phyloP scores from a whole-genome alignment of 495 filamentous ascomycete species.

The Hyaloscypha hepaticicola region DNA sequence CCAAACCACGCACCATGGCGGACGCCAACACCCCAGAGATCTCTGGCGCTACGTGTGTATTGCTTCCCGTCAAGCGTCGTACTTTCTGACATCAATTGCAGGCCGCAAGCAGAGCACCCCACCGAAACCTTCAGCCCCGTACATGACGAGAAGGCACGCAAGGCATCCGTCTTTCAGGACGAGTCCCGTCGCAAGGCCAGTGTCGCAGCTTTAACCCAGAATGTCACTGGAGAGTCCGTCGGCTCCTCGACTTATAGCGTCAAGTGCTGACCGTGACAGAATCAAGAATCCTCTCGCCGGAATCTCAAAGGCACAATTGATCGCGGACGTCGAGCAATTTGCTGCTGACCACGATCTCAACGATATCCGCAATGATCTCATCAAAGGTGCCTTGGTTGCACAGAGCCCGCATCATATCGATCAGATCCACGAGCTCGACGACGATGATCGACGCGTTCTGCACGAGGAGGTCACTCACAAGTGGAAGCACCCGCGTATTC shows the following conservation, averaged over 20 bases:
- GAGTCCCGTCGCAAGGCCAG: slow-evolving; percentile 11
- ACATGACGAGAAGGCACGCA: slow-evolving; percentile 8
- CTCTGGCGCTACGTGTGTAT: slow-evolving; percentile 14
- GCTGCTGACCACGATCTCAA: slow-evolving; percentile 41
- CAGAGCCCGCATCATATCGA: slow-evolving; percentile 57
- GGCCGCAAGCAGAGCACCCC: background rate
- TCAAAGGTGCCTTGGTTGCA: slow-evolving; percentile 64
- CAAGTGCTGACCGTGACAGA: slow-evolving; percentile 32
- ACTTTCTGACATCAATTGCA: slow-evolving; percentile 6
- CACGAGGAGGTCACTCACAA: slow-evolving; percentile 58
- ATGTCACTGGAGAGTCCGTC: slow-evolving; percentile 26
- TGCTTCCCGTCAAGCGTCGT: background rate
- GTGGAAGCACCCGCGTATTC: slow-evolving; percentile 60
- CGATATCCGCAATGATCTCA: slow-evolving; percentile 48
- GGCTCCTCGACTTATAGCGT: slow-evolving; percentile 10
- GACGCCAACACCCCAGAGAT: slow-evolving; percentile 4
- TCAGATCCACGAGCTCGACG: slow-evolving; percentile 54
- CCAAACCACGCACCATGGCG: slow-evolving; percentile 2
- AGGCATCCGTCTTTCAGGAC: slow-evolving; percentile 15
- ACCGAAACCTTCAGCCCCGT: background rate
- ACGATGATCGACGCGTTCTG: slow-evolving; percentile 52
- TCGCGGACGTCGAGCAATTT: slow-evolving; percentile 58
- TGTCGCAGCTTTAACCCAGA: slow-evolving; percentile 15
- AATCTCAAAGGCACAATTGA: slow-evolving; percentile 48
- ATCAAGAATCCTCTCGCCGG: slow-evolving; percentile 64